phyloP scores from a whole-genome alignment of 2,329 filamentous ascomycete species.

The Sporothrix humicola region DNA sequence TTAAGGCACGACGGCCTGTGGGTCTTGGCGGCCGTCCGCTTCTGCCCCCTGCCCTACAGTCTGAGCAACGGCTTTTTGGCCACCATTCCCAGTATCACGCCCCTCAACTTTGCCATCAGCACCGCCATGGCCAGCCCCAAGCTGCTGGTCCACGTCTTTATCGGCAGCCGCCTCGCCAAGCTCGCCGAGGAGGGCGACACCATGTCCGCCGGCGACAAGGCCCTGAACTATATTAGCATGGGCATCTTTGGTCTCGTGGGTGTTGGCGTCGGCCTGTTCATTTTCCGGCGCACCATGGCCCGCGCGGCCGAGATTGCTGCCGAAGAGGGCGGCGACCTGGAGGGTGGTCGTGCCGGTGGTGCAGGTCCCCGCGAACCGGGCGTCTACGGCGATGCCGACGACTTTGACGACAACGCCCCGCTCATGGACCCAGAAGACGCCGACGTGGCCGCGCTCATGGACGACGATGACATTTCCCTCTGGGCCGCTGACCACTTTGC shows the following conservation, averaged over 20 bases:
- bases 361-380: not conserved
- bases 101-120: constrained; percentile 76
- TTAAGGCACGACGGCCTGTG: constrained; percentile 89
- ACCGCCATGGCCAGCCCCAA: constrained; percentile 85
- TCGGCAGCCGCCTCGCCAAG: constrained; percentile 80
- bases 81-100: constrained; percentile 87
- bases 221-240: constrained; percentile 85
- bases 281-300: constrained; percentile 75
- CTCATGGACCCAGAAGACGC: constrained; percentile 50
- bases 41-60: constrained; percentile 92
- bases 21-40: constrained; percentile 86
- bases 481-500: constrained; percentile 56
- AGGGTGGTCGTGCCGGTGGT: constrained; percentile 46
- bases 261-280: constrained; percentile 77
- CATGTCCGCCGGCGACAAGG: constrained; percentile 79
- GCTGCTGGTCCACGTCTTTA: constrained; percentile 88
- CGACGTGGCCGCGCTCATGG: constrained; percentile 60
- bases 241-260: constrained; percentile 73
- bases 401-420: constrained; percentile 39
- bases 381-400: constrained; percentile 47
- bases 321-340: constrained; percentile 44
- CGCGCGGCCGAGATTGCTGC: constrained; percentile 64
- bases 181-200: constrained; percentile 82
- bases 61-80: constrained; percentile 93
- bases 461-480: constrained; percentile 64